phyloP scores from a whole-genome alignment of 345 rosid species.

The Kandelia obovata region DNA sequence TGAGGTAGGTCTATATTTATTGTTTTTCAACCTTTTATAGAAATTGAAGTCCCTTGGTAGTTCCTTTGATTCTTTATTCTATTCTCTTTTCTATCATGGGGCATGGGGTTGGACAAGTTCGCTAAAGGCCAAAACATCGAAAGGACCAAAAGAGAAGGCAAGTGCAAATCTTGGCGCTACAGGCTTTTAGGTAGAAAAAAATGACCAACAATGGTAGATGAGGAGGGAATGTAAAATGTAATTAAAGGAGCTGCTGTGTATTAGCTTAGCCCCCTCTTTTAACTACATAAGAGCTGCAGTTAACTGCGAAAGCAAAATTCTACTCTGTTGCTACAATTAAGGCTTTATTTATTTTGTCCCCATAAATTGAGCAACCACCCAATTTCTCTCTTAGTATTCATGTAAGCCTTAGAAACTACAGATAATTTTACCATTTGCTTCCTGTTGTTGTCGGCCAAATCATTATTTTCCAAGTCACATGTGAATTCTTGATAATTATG shows the following conservation, averaged over 20 bases:
- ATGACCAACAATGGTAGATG: neutral
- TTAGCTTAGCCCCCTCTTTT: neutral
- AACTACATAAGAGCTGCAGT: conserved; percentile 10
- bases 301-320: conserved; percentile 3
- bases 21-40: conserved; percentile 27
- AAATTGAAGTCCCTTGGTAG: conserved; percentile 4
- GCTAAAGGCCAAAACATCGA: conserved; percentile 29
- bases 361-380: neutral
- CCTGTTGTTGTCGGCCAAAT: neutral
- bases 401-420: neutral
- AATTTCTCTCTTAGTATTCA: neutral
- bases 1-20: neutral
- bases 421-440: neutral
- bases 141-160: conserved; percentile 12
- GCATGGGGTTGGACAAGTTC: conserved; percentile 27
- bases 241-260: conserved; percentile 15
- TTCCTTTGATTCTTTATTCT: conserved; percentile 7
- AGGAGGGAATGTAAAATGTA: conserved; percentile 28
- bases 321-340: neutral
- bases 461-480: neutral
- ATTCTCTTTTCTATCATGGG: conserved; percentile 21
- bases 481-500: neutral
- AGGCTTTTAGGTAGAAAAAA: conserved; percentile 9
- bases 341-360: neutral
- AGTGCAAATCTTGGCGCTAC: conserved; percentile 11